Conservation (phyloP, 768 basidiomycete genomes). For the Boletus tylopilopsis region DNA sequence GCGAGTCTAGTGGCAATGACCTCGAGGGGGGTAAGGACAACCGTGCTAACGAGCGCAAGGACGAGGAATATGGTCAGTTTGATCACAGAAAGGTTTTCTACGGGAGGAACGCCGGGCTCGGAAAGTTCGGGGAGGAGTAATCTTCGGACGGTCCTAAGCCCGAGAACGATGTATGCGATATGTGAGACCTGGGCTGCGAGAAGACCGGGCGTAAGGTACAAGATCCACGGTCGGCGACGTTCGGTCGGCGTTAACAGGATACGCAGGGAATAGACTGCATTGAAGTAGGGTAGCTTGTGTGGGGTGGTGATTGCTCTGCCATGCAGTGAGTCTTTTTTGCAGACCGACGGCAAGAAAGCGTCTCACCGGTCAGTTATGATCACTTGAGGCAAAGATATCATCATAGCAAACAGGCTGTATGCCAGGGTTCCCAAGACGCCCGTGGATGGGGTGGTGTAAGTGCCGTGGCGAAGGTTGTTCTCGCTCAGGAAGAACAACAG, state of each 20-base stretch:
- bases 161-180: conserved; percentile 42
- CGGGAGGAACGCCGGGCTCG: conserved; percentile 30
- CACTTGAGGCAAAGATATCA: conserved; percentile 64
- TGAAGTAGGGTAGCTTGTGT: conserved; percentile 65
- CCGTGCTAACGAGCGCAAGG: conserved; percentile 53
- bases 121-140: conserved; percentile 56
- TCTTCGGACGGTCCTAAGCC: conserved; percentile 41
- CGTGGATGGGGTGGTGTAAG: conserved; percentile 59
- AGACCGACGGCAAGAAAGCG: background rate
- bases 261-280: conserved; percentile 55
- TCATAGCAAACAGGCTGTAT: conserved; percentile 62
- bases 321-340: conserved; percentile 1
- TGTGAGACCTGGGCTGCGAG: conserved; percentile 42
- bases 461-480: conserved; percentile 56
- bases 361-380: conserved; percentile 75
- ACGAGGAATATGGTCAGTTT: conserved; percentile 54
- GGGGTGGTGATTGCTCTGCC: conserved; percentile 80
- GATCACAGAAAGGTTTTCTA: conserved; percentile 43
- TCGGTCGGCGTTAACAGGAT: conserved; percentile 80
- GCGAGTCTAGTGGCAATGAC: conserved; percentile 76
- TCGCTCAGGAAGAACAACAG: conserved; percentile 57
- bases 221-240: conserved; percentile 69
- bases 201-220: conserved; percentile 76
- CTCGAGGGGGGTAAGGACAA: conserved; percentile 69
- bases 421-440: conserved; percentile 58